Percentiles rank a stretch among this genome's conserved stretches.
Conservation (phyloP, 2,329 filamentous ascomycete genomes). For the Leptodontidium sp. region DNA sequence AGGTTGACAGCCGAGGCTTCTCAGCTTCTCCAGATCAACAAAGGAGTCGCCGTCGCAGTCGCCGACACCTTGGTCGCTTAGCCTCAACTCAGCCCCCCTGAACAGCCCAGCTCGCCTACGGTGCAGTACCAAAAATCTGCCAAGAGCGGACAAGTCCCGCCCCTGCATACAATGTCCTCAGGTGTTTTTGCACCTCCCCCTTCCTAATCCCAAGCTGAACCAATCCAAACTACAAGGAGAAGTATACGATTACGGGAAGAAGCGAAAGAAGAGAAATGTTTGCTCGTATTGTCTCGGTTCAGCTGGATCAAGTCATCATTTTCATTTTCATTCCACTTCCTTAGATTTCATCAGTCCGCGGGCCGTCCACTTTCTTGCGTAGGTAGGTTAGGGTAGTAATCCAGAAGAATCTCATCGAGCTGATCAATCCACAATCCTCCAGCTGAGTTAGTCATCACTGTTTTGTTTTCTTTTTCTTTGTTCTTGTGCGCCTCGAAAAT, state of each 20-base stretch:
- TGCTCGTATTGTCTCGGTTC: no score
- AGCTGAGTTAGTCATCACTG: no score
- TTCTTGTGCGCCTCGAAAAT: no score
- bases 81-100: conserved; percentile 12
- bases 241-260: neutral
- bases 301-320: no score
- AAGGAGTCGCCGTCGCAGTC: neutral
- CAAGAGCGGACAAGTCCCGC: neutral
- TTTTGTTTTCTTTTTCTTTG: no score
- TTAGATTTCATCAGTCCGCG: no score
- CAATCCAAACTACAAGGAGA: neutral
- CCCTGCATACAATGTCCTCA: neutral
- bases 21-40: neutral
- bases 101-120: neutral
- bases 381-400: no score
- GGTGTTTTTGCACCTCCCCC: neutral
- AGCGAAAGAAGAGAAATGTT: no score
- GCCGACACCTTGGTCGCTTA: neutral
- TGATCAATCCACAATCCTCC: no score
- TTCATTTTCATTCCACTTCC: no score
- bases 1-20: conserved; percentile 10
- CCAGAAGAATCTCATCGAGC: no score
- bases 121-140: neutral
- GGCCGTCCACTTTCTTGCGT: no score
- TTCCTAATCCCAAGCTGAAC: neutral